Evolutionary conservation across 345 rosid species (phyloP).

Genomic region (Dipteronia sinensis): DNA sequence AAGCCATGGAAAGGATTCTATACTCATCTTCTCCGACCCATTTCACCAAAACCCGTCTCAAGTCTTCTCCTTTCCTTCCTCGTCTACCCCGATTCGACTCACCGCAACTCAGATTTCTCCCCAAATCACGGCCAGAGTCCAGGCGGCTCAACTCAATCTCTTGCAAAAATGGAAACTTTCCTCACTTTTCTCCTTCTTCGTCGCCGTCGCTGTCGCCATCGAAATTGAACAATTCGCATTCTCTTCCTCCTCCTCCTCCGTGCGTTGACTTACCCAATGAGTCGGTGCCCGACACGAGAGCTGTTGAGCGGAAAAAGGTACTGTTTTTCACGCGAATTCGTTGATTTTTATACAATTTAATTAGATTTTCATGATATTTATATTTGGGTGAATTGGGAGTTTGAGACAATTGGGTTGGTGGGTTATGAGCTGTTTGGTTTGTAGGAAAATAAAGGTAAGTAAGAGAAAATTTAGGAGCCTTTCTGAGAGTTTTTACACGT

Average conservation of each 20-base stretch:
- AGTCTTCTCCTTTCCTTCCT: constrained; percentile 39
- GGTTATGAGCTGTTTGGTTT: not conserved
- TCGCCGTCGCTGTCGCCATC: too few species aligned
- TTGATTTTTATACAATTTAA: not conserved
- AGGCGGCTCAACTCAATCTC: constrained; percentile 51
- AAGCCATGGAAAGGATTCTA: constrained; percentile 93
- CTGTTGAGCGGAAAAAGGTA: constrained; percentile 60
- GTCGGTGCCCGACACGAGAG: constrained; percentile 34
- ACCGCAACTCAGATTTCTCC: constrained; percentile 31
- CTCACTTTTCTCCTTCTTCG: constrained; percentile 22
- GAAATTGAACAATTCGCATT: constrained; percentile 19
- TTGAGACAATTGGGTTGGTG: not conserved
- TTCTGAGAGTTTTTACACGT: not conserved
- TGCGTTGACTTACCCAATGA: constrained; percentile 31
- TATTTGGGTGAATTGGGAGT: constrained; percentile 9
- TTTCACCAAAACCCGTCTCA: constrained; percentile 37
- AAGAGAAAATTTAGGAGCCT: not conserved
- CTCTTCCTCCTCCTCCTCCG: constrained; percentile 28
- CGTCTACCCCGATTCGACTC: constrained; percentile 45
- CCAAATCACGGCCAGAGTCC: constrained; percentile 29
- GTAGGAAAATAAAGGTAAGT: not conserved
- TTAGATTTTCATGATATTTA: not conserved
- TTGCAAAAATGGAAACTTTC: constrained; percentile 34
- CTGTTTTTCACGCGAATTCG: not conserved
- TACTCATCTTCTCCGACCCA: constrained; percentile 58